Evolutionary conservation across 257 asterid species (phyloP).

Genomic region (Nicotiana knightiana): DNA sequence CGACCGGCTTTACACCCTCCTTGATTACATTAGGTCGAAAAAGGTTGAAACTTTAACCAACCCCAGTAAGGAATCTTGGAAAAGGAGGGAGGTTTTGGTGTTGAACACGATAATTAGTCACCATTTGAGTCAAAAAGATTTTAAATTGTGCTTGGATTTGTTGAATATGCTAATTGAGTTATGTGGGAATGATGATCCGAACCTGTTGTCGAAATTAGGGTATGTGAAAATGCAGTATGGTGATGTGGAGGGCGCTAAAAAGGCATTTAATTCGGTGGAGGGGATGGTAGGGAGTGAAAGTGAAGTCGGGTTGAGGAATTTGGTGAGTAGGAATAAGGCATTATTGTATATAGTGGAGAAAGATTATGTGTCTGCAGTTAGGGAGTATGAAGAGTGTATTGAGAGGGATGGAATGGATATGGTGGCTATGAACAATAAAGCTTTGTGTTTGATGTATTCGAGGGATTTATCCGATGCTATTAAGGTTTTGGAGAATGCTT

Average conservation of each 20-base stretch:
- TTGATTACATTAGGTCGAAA: slow-evolving; percentile 49
- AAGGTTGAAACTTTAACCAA: background rate
- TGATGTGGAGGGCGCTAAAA: slow-evolving; percentile 76
- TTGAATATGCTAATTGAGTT: slow-evolving; percentile 42
- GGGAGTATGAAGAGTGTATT: slow-evolving; percentile 85
- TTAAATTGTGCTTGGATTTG: slow-evolving; percentile 55
- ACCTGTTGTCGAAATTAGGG: slow-evolving; percentile 63
- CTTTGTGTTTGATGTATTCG: slow-evolving; percentile 92
- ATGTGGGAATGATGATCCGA: slow-evolving; percentile 41
- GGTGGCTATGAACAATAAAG: slow-evolving; percentile 89
- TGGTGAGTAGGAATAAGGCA: slow-evolving; percentile 84
- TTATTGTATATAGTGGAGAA: slow-evolving; percentile 78
- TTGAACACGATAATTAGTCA: slow-evolving; percentile 64
- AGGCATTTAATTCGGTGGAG: slow-evolving; percentile 57
- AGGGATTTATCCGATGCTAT: slow-evolving; percentile 93
- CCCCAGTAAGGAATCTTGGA: slow-evolving; percentile 41
- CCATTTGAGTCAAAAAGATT: slow-evolving; percentile 84
- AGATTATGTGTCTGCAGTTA: slow-evolving; percentile 85
- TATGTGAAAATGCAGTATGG: slow-evolving; percentile 94
- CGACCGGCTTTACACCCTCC: slow-evolving; percentile 69
- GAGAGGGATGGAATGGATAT: slow-evolving; percentile 77
- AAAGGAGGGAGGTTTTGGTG: slow-evolving; percentile 55
- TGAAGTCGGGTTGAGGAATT: slow-evolving; percentile 52
- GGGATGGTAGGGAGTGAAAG: slow-evolving; percentile 28
- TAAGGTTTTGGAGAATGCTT: slow-evolving; percentile 83